phyloP scores from a whole-genome alignment of 78 protist genomes.

The Salpingoeca rosetta region DNA sequence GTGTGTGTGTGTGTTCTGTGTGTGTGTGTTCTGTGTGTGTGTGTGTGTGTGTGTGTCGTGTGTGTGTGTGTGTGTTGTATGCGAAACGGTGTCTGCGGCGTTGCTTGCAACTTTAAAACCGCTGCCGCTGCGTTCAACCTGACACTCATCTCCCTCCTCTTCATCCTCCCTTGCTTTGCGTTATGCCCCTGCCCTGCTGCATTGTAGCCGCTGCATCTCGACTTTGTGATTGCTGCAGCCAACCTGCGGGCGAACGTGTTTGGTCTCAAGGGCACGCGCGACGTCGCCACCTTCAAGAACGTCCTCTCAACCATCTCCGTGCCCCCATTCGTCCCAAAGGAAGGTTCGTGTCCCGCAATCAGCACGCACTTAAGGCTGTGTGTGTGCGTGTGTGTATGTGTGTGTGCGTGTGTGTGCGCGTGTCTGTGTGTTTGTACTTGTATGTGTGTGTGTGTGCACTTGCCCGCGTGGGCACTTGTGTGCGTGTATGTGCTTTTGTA shows the following conservation, averaged over 20 bases:
- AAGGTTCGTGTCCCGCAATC: conserved; percentile 2
- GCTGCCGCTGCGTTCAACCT: not conserved
- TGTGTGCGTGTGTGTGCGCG: not conserved
- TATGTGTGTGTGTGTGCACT: conserved; percentile 7
- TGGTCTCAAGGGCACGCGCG: conserved; percentile 41
- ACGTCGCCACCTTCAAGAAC: not conserved
- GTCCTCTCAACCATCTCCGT: conserved; percentile 33
- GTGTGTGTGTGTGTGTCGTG: too few relatives aligned
- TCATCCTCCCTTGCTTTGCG: too few relatives aligned
- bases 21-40: too few relatives aligned
- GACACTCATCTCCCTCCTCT: not conserved
- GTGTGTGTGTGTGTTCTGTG: too few relatives aligned
- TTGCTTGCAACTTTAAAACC: not conserved
- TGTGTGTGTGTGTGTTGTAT: too few relatives aligned
- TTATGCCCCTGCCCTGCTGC: too few relatives aligned
- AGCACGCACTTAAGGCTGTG: not conserved
- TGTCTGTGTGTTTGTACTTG: not conserved
- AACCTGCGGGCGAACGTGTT: conserved; percentile 81
- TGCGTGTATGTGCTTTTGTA: not conserved
- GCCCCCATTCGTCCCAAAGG: conserved; percentile 74
- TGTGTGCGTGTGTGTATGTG: not conserved
- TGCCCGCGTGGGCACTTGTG: too few relatives aligned
- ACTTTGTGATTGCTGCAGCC: conserved; percentile 79
- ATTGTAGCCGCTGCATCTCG: conserved; percentile 54
- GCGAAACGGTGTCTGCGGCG: not conserved